Percentiles rank a stretch among this genome's conserved stretches.
phyloP scores from a whole-genome alignment of 768 basidiomycete species.

The Rhizopogon roseolus region DNA sequence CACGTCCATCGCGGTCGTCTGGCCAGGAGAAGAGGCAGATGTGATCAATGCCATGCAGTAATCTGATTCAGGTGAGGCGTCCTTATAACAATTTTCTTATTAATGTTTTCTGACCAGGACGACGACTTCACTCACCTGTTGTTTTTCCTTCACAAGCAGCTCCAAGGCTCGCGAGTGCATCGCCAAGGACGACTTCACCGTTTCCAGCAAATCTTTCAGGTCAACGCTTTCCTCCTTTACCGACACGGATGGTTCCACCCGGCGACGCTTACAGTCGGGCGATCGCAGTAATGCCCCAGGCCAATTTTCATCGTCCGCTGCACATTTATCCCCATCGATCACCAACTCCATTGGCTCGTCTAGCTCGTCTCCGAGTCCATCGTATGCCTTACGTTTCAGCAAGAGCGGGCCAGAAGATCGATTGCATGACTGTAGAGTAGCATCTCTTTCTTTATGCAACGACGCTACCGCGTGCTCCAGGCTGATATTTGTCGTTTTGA shows the following conservation, averaged over 20 bases:
- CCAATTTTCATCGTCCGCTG: background rate
- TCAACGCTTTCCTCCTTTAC: constrained; percentile 15
- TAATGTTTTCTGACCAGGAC: background rate
- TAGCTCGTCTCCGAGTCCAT: background rate
- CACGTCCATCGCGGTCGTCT: background rate
- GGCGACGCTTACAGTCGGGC: constrained; percentile 10
- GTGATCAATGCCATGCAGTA: background rate
- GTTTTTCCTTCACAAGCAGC: constrained; percentile 41
- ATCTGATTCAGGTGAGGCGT: constrained; percentile 11
- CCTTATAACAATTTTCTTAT: constrained; percentile 4
- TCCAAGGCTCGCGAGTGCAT: constrained; percentile 42
- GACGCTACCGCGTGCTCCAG: constrained; percentile 28
- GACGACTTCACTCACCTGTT: constrained; percentile 29
- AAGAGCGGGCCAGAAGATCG: constrained; percentile 6
- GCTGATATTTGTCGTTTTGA: constrained; percentile 28
- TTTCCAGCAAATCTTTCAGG: constrained; percentile 32
- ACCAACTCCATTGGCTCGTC: background rate
- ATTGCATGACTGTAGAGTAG: constrained; percentile 12
- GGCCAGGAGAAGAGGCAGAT: constrained; percentile 9
- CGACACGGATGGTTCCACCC: constrained; percentile 7
- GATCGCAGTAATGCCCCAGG: background rate
- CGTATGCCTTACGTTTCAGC: constrained; percentile 6
- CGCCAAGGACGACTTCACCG: constrained; percentile 47
- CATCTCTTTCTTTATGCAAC: constrained; percentile 28
- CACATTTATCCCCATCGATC: background rate